Percentiles rank a stretch among this genome's conserved stretches.
phyloP scores from a whole-genome alignment of 257 asterid genomes.

The Dorcoceras hygrometricum region DNA sequence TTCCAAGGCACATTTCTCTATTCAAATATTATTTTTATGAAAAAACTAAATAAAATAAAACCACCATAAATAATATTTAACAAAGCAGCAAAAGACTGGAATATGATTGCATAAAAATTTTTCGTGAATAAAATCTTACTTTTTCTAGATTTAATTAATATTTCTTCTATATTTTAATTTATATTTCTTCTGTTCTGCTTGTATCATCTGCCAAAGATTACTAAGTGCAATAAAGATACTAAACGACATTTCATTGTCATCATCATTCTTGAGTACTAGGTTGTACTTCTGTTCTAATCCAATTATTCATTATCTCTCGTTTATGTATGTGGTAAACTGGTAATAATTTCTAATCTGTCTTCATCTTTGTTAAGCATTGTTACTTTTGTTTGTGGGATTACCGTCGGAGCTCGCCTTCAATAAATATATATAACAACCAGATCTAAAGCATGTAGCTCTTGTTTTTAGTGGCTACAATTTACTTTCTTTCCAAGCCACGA shows the following conservation, averaged over 20 bases:
- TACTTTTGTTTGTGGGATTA: not conserved
- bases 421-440: too few relatives aligned
- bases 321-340: too few relatives aligned
- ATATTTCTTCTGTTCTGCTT: not conserved
- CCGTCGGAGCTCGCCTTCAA: not conserved
- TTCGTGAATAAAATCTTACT: too few relatives aligned
- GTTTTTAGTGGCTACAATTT: not conserved
- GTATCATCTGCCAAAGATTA: too few relatives aligned
- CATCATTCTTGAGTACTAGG: not conserved
- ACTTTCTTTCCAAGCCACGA: not conserved
- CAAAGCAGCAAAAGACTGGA: not conserved
- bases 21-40: too few relatives aligned
- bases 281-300: not conserved
- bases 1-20: not conserved
- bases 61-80: not conserved
- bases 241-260: not conserved
- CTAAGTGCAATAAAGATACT: not conserved
- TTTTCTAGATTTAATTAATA: too few relatives aligned
- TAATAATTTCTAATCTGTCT: not conserved
- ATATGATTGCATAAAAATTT: not conserved
- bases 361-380: not conserved
- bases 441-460: not conserved
- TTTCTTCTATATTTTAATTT: not conserved
- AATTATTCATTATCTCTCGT: too few relatives aligned
- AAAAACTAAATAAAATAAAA: too few relatives aligned